These are phyloP conservation scores for Rubroboletus satanas DNA, from an alignment of 768 basidiomycete species.

Conservation along the genomic window DNA sequence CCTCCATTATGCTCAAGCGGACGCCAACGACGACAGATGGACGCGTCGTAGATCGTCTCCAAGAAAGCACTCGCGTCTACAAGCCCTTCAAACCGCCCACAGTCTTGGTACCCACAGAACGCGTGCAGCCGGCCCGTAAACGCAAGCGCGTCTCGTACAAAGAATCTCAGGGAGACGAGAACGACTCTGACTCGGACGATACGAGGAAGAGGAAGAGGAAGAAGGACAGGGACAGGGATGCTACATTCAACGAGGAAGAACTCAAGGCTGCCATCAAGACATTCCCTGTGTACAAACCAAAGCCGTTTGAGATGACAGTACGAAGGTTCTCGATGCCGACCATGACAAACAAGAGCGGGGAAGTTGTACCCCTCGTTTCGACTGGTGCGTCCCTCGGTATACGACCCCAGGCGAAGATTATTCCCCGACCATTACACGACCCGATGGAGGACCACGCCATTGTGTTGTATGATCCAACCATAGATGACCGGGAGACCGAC, in stretches of 20 bases:
- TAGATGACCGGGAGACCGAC: conserved; percentile 88
- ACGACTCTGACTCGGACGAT: conserved; percentile 53
- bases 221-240: conserved; percentile 55
- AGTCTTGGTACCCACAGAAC: conserved; percentile 39
- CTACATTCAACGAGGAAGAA: conserved; percentile 61
- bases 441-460: conserved; percentile 98
- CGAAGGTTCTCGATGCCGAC: conserved; percentile 81
- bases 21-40: conserved; percentile 69
- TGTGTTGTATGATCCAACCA: conserved; percentile 93
- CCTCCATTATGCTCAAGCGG: conserved; percentile 59
- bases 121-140: conserved; percentile 69
- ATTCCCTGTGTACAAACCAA: conserved; percentile 79
- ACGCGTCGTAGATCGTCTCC: conserved; percentile 59
- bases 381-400: conserved; percentile 81
- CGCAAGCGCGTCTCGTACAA: conserved; percentile 88
- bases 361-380: conserved; percentile 48
- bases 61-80: conserved; percentile 69
- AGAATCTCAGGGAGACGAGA: conserved; percentile 55
- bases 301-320: conserved; percentile 59
- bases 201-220: conserved; percentile 59
- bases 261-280: conserved; percentile 59
- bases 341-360: conserved; percentile 70
- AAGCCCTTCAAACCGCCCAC: conserved; percentile 81
- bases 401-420: conserved; percentile 71
- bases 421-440: conserved; percentile 92